Percentiles rank a stretch among this genome's conserved stretches.
phyloP scores from a whole-genome alignment of 768 basidiomycete species.

The Tulasnella sp. region DNA sequence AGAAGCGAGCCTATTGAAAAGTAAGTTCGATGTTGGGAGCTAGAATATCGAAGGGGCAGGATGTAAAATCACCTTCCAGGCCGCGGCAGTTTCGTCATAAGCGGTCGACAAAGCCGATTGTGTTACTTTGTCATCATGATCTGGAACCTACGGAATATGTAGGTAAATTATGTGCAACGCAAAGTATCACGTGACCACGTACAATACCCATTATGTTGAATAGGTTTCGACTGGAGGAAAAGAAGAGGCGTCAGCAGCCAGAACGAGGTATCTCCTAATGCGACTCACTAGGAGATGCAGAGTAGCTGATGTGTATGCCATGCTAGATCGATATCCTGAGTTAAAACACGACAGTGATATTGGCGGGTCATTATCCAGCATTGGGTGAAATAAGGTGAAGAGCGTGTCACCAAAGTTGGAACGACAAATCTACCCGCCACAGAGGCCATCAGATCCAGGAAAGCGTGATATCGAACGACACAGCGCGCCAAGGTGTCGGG shows the following conservation, averaged over 20 bases:
- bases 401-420: conserved; percentile 15
- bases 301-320: conserved; percentile 21
- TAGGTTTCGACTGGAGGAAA: not conserved
- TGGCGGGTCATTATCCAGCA: not conserved
- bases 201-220: not conserved
- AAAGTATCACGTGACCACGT: not conserved
- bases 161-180: not conserved
- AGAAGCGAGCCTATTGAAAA: conserved; percentile 35
- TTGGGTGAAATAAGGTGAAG: not conserved
- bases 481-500: conserved; percentile 15
- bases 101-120: conserved; percentile 35
- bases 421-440: conserved; percentile 16
- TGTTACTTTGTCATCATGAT: conserved; percentile 42
- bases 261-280: conserved; percentile 26
- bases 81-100: conserved; percentile 43
- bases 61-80: conserved; percentile 33
- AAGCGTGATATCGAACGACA: conserved; percentile 20
- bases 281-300: conserved; percentile 40
- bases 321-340: conserved; percentile 18
- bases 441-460: conserved; percentile 19
- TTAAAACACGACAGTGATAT: not conserved
- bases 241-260: conserved; percentile 17
- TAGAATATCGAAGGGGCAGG: not conserved
- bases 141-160: not conserved
- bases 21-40: not conserved